Evolutionary conservation across 768 basidiomycete genomes (phyloP).

Genomic region (Serendipita sp.): DNA sequence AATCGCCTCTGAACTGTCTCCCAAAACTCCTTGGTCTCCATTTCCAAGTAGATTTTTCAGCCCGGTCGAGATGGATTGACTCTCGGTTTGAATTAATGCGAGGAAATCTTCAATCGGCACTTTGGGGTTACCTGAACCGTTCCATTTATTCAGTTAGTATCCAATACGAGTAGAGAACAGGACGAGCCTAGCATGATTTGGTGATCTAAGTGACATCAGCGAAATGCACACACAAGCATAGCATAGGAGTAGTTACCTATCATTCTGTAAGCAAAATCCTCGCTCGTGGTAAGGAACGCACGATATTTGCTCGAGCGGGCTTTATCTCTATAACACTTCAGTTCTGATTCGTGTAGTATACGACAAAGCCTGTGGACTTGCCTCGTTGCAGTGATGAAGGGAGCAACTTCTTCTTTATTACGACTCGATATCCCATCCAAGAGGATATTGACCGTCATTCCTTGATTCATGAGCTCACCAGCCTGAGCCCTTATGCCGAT

Average conservation of each 20-base stretch:
- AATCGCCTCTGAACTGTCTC: too few relatives aligned
- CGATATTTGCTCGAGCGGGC: conserved; percentile 31
- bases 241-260: conserved; percentile 30
- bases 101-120: conserved; percentile 44
- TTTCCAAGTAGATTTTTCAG: neutral
- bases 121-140: too few relatives aligned
- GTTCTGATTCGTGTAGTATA: too few relatives aligned
- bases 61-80: conserved; percentile 26
- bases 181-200: conserved; percentile 43
- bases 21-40: neutral
- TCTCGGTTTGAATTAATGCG: conserved; percentile 58
- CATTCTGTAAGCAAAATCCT: conserved; percentile 63
- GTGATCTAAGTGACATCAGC: conserved; percentile 19
- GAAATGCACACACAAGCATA: conserved; percentile 6
- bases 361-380: conserved; percentile 18
- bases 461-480: conserved; percentile 58
- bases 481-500: conserved; percentile 81
- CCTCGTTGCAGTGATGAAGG: conserved; percentile 54
- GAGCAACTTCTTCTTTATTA: conserved; percentile 52
- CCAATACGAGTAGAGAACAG: too few relatives aligned
- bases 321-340: neutral
- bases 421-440: conserved; percentile 75
- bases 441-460: conserved; percentile 45
- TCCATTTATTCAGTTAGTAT: too few relatives aligned
- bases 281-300: conserved; percentile 61